Evolutionary conservation across 441 rosid genomes (phyloP), one percentile per base, ranked within the genome.

Genomic region (Hura crepitans): DNA sequence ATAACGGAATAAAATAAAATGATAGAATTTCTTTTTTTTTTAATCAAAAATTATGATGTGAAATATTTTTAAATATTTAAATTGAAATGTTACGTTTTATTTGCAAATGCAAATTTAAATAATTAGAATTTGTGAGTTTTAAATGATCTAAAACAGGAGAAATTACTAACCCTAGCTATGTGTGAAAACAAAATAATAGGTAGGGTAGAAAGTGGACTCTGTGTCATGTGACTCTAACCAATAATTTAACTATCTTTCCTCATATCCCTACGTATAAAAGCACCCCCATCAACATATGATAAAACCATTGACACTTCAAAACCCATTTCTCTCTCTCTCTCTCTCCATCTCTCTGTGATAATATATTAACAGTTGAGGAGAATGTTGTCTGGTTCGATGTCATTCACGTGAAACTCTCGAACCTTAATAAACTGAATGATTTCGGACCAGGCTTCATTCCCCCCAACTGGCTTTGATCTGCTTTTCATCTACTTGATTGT

Each of bases 391-490:
- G 89, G 85, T 79, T 77, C 89, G 89, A 85, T 74, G 70, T 76
- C 84, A 69, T 78, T 82, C 87, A 56, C 54, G 27, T 54, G 28
- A 62, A 70, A 25, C 47, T 66, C 9, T 30, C 46, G 13, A 5
- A 6, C 2, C 0, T 23, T 35, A 6, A 4, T 43, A 15, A 54
- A 45, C 10, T 77, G 82, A 73, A 73, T 77, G 87, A 80, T 78
- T 77, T 85, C 87, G 87, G 83, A 81, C 85, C 87, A 83, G 89
- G 82, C 87, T 80, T 83, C 89, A 85, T 85, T 83, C 89, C 89
- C 85, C 85, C 79, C 83, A 85, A 79, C 87, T 70, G 31, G 57
- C 31, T 72, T 74, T 71, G 28, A 37, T 66, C 46, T 63, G 23
- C 61, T 4, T 58, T 14, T 17, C 5, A 2, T 46, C 17, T 46